A percentile compares a stretch with the other conserved stretches of the same genome.
Conservation (phyloP, 1,284 basidiomycete genomes). For the Phlebopus sp. region DNA sequence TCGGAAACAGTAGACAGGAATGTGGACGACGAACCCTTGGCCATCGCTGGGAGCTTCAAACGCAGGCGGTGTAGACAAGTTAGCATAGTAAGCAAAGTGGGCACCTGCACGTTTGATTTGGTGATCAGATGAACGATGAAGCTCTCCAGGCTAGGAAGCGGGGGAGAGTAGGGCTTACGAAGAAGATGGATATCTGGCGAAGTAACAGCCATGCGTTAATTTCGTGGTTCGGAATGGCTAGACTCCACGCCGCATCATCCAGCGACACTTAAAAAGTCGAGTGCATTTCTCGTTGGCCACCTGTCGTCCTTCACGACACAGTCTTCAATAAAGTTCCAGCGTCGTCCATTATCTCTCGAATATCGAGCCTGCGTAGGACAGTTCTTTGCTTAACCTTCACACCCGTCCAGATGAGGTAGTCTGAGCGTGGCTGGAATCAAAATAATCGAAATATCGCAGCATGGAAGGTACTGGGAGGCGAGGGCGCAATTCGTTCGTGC, state of each 20-base stretch:
- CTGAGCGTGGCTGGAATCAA: constrained; percentile 84
- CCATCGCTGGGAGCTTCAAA: constrained; percentile 76
- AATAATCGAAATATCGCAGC: constrained; percentile 84
- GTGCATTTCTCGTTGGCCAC: no score
- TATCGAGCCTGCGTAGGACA: constrained; percentile 79
- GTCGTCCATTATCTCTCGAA: constrained; percentile 73
- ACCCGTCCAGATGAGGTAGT: constrained; percentile 89
- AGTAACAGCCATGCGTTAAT: no score
- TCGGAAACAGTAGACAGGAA: no score
- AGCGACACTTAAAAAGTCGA: no score
- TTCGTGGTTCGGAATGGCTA: no score
- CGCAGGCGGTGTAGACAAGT: constrained; percentile 91
- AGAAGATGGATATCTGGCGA: no score
- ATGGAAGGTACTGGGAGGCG: constrained; percentile 77
- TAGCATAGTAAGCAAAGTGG: constrained; percentile 89
- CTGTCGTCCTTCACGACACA: constrained; percentile 92
- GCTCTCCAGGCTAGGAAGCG: constrained; percentile 76
- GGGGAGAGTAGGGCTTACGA: no score
- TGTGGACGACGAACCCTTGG: constrained; percentile 63
- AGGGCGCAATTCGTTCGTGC: constrained; percentile 59
- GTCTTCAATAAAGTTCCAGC: constrained; percentile 76
- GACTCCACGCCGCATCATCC: no score
- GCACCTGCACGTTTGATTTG: constrained; percentile 87
- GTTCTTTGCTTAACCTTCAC: constrained; percentile 41
- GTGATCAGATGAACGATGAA: constrained; percentile 88